Conservation (phyloP, 2,329 filamentous ascomycete genomes). For the Colletotrichum karsti region DNA sequence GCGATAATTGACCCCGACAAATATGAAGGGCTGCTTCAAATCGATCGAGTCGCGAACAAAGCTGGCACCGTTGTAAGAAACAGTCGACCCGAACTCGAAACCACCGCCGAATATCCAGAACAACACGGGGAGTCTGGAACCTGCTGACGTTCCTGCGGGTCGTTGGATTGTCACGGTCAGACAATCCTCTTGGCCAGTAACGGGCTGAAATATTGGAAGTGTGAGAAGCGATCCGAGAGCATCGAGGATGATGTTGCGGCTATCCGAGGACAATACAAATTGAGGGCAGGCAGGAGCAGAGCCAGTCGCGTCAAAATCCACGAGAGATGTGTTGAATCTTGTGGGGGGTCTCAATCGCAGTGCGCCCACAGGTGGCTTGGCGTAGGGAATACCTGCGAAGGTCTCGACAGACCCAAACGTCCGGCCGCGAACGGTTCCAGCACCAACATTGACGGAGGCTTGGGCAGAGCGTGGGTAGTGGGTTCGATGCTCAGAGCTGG, state of each 20-base stretch:
- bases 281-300: constrained; percentile 74
- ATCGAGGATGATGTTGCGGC: constrained; percentile 46
- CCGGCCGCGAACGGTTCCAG: constrained; percentile 64
- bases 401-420: constrained; percentile 63
- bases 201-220: constrained; percentile 64
- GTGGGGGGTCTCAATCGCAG: constrained; percentile 76
- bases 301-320: constrained; percentile 68
- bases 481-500: not conserved
- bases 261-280: constrained; percentile 66
- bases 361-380: constrained; percentile 71
- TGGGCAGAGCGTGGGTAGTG: constrained; percentile 26
- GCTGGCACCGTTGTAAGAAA: constrained; percentile 60
- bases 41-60: constrained; percentile 54
- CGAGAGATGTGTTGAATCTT: constrained; percentile 63
- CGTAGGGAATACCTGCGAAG: constrained; percentile 81
- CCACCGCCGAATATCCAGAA: constrained; percentile 79
- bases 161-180: constrained; percentile 68
- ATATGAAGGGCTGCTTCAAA: constrained; percentile 72
- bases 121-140: constrained; percentile 69
- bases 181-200: constrained; percentile 70
- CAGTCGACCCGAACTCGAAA: constrained; percentile 62
- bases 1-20: constrained; percentile 82
- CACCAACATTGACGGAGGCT: constrained; percentile 62
- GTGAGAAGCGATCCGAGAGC: constrained; percentile 60
- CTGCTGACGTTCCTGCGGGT: constrained; percentile 61